Evolutionary conservation across 2,329 filamentous ascomycete species (phyloP), one percentile per base, ranked within the genome.

Genomic region (Fusarium mexicanum): DNA sequence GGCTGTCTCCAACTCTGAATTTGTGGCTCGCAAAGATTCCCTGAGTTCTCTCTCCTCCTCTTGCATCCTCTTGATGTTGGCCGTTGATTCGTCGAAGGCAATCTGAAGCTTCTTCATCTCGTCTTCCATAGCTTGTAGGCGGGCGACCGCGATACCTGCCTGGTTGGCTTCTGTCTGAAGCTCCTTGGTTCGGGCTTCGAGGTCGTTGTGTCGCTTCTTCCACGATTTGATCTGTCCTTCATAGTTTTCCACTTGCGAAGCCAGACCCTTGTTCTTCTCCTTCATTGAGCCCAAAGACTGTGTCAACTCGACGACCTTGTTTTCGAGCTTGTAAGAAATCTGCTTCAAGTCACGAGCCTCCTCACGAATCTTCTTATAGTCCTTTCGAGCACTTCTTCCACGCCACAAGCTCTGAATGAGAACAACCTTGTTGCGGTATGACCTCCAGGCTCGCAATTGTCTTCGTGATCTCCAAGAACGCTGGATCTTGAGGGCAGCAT

Each of bases 261-360:
- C 88, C 71, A 99, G 88, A 67, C 90, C 90, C 87, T 97, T 98
- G 89, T 99, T 99, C 85, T 98, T 94, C 72, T 92, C 90, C 86
- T 97, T 98, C 89, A 98, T 93, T 16, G 94, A 92, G 75, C 96
- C 95, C 78, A 99, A 85, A 57, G 93, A 94, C 83, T 99, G 96
- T 3, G 96, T 99, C 79, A 99, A 89, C 86, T 99, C 96, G 72
- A 99, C 94, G 72, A 99, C 96, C 91, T 99, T 99, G 89, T 99
- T 98, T 84, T 99, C 96, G 78, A 99, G 87, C 87, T 98, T 98
- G 88, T 99, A 99, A 6, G 96, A 98, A 77, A 99, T 99, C 84
- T 98, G 96, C 88, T 98, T 98, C 82, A 99, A 90, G 86, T 99
- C 97, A 80, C 96, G 93, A 75, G 96, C 96, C 84, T 99, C 96